These are phyloP conservation scores for Besnoitia besnoiti DNA, from an alignment of 169 alveolate genomes.

Conservation along the genomic window DNA sequence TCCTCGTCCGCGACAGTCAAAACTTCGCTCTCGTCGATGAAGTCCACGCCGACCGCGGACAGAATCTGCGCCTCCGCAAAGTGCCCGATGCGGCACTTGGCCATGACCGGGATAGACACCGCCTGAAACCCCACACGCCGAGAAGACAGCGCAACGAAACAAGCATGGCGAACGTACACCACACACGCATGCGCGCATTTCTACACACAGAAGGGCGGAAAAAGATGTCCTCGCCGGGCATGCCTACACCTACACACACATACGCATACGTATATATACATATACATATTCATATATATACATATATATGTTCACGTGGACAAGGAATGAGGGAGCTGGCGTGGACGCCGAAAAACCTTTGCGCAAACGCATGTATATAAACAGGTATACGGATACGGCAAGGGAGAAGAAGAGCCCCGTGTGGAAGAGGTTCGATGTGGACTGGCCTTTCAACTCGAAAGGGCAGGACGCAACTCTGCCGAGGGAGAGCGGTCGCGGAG, in stretches of 20 bases:
- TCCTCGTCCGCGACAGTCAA: constrained; percentile 81
- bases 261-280: too few species aligned
- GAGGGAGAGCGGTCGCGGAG: too few species aligned
- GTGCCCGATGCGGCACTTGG: constrained; percentile 84
- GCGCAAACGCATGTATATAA: background rate
- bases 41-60: constrained; percentile 77
- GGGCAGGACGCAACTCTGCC: too few species aligned
- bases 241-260: too few species aligned
- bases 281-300: too few species aligned
- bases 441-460: background rate
- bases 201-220: too few species aligned
- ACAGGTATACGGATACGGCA: background rate
- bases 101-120: constrained; percentile 81
- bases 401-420: too few species aligned
- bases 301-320: background rate
- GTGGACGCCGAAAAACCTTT: too few species aligned
- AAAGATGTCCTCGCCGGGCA: too few species aligned
- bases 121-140: too few species aligned
- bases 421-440: background rate
- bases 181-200: background rate
- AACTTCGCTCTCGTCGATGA: constrained; percentile 83
- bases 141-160: background rate
- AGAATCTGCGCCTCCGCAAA: constrained; percentile 80
- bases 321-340: background rate
- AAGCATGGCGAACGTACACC: background rate